These are phyloP conservation scores for Colletotrichum salicis DNA, from an alignment of 2,329 filamentous ascomycete species.

Conservation along the genomic window DNA sequence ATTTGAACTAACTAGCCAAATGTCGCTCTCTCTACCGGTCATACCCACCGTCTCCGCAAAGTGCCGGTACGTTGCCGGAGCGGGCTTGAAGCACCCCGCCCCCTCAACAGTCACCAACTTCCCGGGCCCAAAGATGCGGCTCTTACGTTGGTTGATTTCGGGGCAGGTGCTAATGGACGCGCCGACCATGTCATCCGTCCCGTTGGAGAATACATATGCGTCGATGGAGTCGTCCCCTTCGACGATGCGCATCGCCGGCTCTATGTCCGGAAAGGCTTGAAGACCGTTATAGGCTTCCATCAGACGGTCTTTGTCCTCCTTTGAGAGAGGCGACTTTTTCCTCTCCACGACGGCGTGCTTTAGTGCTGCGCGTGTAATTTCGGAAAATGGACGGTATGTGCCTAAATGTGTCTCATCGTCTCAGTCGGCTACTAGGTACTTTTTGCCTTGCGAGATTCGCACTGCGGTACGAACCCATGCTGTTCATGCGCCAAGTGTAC, in stretches of 20 bases:
- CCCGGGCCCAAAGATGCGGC: slow-evolving; percentile 51
- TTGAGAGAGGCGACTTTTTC: slow-evolving; percentile 55
- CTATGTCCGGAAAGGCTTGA: slow-evolving; percentile 72
- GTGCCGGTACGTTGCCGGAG: slow-evolving; percentile 69
- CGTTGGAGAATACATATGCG: slow-evolving; percentile 77
- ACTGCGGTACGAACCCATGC: slow-evolving; percentile 69
- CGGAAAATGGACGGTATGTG: slow-evolving; percentile 69
- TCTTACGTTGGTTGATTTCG: slow-evolving; percentile 59
- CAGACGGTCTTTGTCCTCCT: slow-evolving; percentile 57
- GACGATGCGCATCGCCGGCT: slow-evolving; percentile 61
- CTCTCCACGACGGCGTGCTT: slow-evolving; percentile 73
- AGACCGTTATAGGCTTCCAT: slow-evolving; percentile 75
- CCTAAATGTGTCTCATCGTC: slow-evolving; percentile 51
- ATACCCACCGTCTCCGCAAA: slow-evolving; percentile 63
- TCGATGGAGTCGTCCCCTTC: slow-evolving; percentile 52
- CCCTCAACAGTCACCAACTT: slow-evolving; percentile 71
- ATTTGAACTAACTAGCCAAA: slow-evolving; percentile 79
- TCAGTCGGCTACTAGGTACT: not conserved
- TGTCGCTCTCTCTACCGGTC: slow-evolving; percentile 53
- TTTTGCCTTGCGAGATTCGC: not conserved
- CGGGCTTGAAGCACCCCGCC: slow-evolving; percentile 72
- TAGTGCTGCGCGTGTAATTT: slow-evolving; percentile 72
- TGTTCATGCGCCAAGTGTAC: slow-evolving; percentile 80
- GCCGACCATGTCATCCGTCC: slow-evolving; percentile 70
- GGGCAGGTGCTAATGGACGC: slow-evolving; percentile 68